phyloP scores from a whole-genome alignment of 208 protist genomes.

The Acanthamoeba royreba region DNA sequence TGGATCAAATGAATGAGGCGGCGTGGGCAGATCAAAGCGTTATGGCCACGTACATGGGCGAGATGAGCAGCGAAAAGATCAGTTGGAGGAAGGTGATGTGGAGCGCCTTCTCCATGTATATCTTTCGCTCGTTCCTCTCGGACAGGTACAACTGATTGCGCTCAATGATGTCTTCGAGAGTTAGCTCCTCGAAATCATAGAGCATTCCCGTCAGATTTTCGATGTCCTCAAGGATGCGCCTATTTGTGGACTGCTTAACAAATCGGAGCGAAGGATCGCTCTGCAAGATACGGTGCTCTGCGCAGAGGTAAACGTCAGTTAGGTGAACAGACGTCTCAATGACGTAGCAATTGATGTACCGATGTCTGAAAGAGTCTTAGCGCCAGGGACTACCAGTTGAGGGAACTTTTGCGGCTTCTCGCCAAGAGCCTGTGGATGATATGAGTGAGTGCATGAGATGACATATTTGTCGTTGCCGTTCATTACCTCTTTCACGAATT shows the following conservation, averaged over 20 bases:
- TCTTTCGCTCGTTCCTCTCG: conserved; percentile 38
- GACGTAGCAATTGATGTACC: neutral
- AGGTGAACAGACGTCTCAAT: neutral
- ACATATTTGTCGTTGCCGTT: too few relatives aligned
- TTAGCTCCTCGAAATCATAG: conserved; percentile 14
- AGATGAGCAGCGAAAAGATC: conserved; percentile 26
- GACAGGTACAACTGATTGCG: conserved; percentile 43
- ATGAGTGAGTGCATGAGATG: neutral
- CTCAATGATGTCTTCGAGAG: conserved; percentile 37
- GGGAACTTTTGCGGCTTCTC: conserved; percentile 16
- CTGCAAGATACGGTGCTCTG: conserved; percentile 26
- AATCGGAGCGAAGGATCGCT: conserved; percentile 28
- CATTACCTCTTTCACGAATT: conserved; percentile 33
- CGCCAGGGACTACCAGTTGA: neutral
- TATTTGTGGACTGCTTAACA: conserved; percentile 10
- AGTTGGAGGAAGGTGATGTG: conserved; percentile 42
- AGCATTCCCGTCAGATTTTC: conserved; percentile 28
- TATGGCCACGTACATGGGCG: neutral
- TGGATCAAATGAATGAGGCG: neutral
- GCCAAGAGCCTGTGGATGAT: neutral
- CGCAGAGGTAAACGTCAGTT: neutral
- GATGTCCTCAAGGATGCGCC: conserved; percentile 35
- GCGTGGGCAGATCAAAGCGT: too few relatives aligned
- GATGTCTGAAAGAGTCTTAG: conserved; percentile 6
- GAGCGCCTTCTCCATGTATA: conserved; percentile 14